These are phyloP conservation scores for Myrica gale DNA, from an alignment of 306 rosid genomes.

Conservation along the genomic window DNA sequence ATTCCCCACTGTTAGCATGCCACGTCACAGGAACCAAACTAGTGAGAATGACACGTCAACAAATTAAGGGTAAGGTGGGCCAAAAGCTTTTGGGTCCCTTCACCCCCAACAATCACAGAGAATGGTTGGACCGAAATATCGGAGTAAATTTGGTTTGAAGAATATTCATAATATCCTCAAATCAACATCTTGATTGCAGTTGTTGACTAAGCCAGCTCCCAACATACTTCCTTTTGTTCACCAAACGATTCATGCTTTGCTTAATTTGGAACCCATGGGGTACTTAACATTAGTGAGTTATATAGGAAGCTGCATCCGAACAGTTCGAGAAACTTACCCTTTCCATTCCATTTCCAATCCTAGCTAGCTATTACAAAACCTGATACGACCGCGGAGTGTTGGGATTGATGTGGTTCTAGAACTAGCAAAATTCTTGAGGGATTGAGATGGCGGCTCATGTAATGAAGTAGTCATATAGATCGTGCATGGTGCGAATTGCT, in stretches of 20 bases:
- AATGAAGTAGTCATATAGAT: background rate
- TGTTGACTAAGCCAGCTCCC: conserved; percentile 32
- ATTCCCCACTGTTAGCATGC: conserved; percentile 25
- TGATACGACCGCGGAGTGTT: background rate
- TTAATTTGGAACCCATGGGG: background rate
- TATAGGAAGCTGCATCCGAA: conserved; percentile 11
- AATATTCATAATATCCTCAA: background rate
- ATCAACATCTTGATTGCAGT: conserved; percentile 22
- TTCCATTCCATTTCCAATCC: background rate
- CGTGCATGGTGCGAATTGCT: conserved; percentile 2
- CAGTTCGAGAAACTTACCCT: conserved; percentile 1
- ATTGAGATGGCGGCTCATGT: background rate
- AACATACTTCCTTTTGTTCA: conserved; percentile 40
- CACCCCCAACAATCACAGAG: conserved; percentile 1
- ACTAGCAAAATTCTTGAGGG: background rate
- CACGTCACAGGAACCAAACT: conserved; percentile 19
- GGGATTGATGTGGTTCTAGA: background rate
- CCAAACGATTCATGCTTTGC: conserved; percentile 37
- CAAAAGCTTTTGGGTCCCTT: conserved; percentile 18
- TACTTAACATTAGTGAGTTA: background rate
- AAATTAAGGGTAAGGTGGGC: conserved; percentile 30
- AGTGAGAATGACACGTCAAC: conserved; percentile 56
- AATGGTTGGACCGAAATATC: conserved; percentile 6
- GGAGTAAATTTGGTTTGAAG: background rate
- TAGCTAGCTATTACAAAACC: background rate